A percentile compares a stretch with the other conserved stretches of the same genome.
phyloP scores from a whole-genome alignment of 2,329 filamentous ascomycete species.

The Lanzia echinophila region DNA sequence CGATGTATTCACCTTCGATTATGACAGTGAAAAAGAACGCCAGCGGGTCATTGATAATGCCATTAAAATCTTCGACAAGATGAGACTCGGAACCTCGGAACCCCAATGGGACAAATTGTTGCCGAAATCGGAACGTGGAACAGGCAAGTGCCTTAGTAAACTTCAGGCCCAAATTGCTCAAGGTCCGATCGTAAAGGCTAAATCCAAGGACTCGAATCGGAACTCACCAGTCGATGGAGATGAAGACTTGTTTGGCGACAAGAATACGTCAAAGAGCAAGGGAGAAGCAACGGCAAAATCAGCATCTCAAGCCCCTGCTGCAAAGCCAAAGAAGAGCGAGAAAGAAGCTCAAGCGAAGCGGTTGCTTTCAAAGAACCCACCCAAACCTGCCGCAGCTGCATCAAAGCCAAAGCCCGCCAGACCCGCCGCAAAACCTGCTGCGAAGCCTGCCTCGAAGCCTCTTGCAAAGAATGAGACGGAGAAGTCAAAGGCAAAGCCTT shows the following conservation, averaged over 20 bases:
- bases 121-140: conserved; percentile 49
- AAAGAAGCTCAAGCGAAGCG: conserved; percentile 52
- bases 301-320: conserved; percentile 43
- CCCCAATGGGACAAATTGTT: conserved; percentile 57
- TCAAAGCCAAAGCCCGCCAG: conserved; percentile 14
- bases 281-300: conserved; percentile 43
- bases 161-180: conserved; percentile 53
- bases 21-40: conserved; percentile 46
- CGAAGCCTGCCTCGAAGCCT: too few species aligned
- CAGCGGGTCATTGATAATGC: conserved; percentile 57
- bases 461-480: conserved; percentile 15
- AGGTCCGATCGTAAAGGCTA: conserved; percentile 43
- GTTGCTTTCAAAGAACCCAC: conserved; percentile 37
- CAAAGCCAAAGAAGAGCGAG: conserved; percentile 52
- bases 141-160: conserved; percentile 55
- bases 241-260: conserved; percentile 33
- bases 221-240: conserved; percentile 36
- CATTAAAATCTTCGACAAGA: conserved; percentile 52
- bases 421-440: neutral
- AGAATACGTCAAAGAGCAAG: conserved; percentile 29
- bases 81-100: conserved; percentile 48
- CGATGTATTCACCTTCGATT: conserved; percentile 57
- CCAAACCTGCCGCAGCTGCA: conserved; percentile 20
- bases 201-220: conserved; percentile 40
- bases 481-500: conserved; percentile 9